Conservation (phyloP, 176 grass and related monocot species). For the barley (Hordeum vulgare) region DNA sequence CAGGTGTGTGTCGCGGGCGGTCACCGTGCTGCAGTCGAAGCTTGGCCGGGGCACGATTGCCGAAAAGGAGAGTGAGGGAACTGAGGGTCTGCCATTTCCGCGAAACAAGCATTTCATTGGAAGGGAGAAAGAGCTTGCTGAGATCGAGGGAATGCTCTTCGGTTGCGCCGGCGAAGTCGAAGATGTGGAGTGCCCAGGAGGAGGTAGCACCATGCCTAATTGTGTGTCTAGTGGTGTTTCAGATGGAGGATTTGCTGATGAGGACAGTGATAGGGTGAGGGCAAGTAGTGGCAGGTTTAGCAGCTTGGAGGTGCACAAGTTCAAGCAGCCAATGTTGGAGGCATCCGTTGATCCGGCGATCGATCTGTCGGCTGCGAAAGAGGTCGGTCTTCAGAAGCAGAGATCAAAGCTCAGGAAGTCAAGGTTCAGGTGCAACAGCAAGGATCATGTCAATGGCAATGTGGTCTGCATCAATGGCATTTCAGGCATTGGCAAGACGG, state of each 20-base stretch:
- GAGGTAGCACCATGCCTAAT: constrained; percentile 3
- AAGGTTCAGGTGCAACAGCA: constrained; percentile 49
- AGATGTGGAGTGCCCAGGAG: constrained; percentile 46
- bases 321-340: constrained; percentile 65
- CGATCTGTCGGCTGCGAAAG: constrained; percentile 53
- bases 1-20: constrained; percentile 53
- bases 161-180: constrained; percentile 36
- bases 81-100: constrained; percentile 58
- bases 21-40: constrained; percentile 58
- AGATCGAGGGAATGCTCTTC: constrained; percentile 68
- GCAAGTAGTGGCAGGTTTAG: constrained; percentile 56
- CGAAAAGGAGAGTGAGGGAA: constrained; percentile 37
- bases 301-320: constrained; percentile 76
- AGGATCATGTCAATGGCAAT: constrained; percentile 40
- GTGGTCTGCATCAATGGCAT: constrained; percentile 61
- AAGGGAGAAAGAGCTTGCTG: constrained; percentile 79
- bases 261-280: constrained; percentile 60
- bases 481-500: constrained; percentile 87
- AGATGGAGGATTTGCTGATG: constrained; percentile 74
- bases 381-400: constrained; percentile 58
- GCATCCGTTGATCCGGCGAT: constrained; percentile 55
- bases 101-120: constrained; percentile 77
- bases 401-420: constrained; percentile 64
- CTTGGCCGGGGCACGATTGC: constrained; percentile 59
- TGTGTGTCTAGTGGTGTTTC: constrained; percentile 50